Base-by-base conservation (phyloP, 1,284 basidiomycete genomes). In the Ceratorhiza oryzae-sativae region DNA sequence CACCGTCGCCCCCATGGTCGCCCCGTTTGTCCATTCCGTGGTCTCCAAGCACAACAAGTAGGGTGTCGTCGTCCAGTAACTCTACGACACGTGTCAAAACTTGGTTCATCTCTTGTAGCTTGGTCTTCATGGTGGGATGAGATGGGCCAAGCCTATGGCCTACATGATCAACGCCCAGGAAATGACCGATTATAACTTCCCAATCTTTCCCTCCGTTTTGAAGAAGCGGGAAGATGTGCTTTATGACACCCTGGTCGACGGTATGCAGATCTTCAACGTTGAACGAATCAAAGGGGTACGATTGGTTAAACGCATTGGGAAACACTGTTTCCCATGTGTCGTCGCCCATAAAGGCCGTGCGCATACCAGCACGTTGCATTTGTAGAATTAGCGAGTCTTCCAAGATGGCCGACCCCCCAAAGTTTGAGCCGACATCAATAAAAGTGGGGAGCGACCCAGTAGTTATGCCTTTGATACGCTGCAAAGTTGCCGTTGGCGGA, bases 221-320 rank as follows among this genome's bases (percentile, higher is more conserved):
- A 5, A 98, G 84, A 13, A 96, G 86, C 0, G 93, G 92, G 75
- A 95, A 89, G n/a, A 99, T 85, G 77, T 94, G 89, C 13, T 82
- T 77, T 49, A 91, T 89, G 71, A 99, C 95, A 9, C 97, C 96
- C 62, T 91, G 84, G 78, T 99, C 97, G 42, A 99, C 97, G 0
- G 94, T 93, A 78, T 99, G 94, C 18, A 99, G 85, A 79, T 99
- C 97, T 80, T 98, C 97, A 73, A 99, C 97, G 80, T 99, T 97
- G 86, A 99, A 99, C 0, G 95, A 98, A 80, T 98, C 95, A 79
- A 90, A 98, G 0, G 95, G 90, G 79, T 89, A 91, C 0, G 88
- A 85, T 81, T 91, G 88, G 75, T 91, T 89, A 75, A 98, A 95
- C 0, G 88, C 82, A 61, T 86, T 81, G 0, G 96, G 93, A 78